These are phyloP conservation scores for Urtica urens DNA, from an alignment of 306 rosid species.

Conservation along the genomic window DNA sequence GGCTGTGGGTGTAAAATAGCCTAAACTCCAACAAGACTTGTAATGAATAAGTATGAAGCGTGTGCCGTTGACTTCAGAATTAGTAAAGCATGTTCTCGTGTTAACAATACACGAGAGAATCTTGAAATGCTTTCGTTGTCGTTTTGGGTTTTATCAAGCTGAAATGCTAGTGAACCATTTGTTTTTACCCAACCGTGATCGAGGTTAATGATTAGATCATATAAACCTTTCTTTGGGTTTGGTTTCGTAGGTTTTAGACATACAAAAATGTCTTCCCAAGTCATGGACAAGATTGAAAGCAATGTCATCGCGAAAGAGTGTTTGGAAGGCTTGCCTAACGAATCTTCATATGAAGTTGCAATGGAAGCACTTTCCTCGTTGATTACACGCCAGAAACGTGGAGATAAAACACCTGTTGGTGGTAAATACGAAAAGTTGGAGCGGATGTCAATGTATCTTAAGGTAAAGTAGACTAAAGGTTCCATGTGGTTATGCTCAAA, in stretches of 20 bases:
- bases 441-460: slow-evolving; percentile 44
- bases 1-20: neutral
- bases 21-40: neutral
- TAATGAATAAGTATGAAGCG: neutral
- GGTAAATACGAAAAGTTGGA: slow-evolving; percentile 29
- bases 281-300: slow-evolving; percentile 18
- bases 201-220: slow-evolving; percentile 7
- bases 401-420: slow-evolving; percentile 26
- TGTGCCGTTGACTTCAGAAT: neutral
- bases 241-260: slow-evolving; percentile 28
- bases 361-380: slow-evolving; percentile 75
- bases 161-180: neutral
- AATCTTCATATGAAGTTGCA: slow-evolving; percentile 42
- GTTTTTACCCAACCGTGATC: neutral
- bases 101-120: neutral
- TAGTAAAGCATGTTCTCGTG: neutral
- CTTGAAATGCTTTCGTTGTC: neutral
- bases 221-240: slow-evolving; percentile 15
- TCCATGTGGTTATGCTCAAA: no score
- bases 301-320: slow-evolving; percentile 23
- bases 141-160: neutral
- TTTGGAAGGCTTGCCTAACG: slow-evolving; percentile 13
- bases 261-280: slow-evolving; percentile 23
- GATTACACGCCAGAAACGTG: slow-evolving; percentile 46
- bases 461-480: no score